Conservation (phyloP, 306 rosid genomes). For the Ormosia semicastrata region DNA sequence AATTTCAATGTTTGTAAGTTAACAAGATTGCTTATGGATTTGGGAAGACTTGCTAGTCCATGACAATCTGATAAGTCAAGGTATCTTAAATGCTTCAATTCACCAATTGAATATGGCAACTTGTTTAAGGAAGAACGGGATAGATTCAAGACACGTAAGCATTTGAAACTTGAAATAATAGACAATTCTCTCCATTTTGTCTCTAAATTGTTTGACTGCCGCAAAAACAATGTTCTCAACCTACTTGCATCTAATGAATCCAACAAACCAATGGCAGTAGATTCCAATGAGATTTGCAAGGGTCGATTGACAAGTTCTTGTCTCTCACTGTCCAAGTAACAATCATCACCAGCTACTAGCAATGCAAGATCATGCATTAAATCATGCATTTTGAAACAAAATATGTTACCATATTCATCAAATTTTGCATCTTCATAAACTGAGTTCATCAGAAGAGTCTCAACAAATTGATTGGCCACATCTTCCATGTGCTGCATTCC, state of each 20-base stretch:
- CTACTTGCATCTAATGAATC: not conserved
- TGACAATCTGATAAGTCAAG: rapidly evolving
- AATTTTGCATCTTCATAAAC: not conserved
- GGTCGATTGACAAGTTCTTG: not conserved
- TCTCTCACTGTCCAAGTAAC: not conserved
- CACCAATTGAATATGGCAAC: not conserved
- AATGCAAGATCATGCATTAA: constrained; percentile 24
- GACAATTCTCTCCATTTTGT: not conserved
- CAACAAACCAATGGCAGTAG: not conserved
- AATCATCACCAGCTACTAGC: not conserved
- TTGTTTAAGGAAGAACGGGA: rapidly evolving
- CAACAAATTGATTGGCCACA: not conserved
- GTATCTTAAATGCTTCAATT: not conserved
- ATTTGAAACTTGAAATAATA: not conserved
- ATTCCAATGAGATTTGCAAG: not conserved
- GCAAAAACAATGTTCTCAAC: not conserved
- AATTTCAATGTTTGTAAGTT: not conserved
- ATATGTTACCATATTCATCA: not conserved
- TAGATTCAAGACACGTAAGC: not conserved
- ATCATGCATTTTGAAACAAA: constrained; percentile 22
- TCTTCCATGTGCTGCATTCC: not conserved
- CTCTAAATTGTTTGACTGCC: no score
- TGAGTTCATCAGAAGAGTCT: not conserved
- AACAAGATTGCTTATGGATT: not conserved
- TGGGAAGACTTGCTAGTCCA: not conserved